A percentile compares a stretch with the other conserved stretches of the same genome.
Evolutionary conservation across 768 basidiomycete species (phyloP).

Genomic region (Tulasnella calospora): DNA sequence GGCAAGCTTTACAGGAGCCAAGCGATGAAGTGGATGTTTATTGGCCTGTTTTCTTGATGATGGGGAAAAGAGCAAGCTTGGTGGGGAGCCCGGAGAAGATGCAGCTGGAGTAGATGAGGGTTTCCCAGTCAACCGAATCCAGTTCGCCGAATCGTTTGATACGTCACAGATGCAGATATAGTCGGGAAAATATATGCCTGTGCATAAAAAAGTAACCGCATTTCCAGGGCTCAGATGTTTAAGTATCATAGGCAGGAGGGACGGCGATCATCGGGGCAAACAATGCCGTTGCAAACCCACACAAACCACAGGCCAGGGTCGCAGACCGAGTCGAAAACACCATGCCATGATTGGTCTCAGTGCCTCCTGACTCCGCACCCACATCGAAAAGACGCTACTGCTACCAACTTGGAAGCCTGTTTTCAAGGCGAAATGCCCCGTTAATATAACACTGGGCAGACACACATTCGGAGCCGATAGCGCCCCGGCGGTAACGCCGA

Average conservation of each 20-base stretch:
- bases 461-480: neutral
- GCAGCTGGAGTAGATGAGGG: neutral
- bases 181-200: neutral
- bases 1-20: constrained; percentile 24
- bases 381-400: neutral
- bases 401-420: neutral
- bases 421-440: neutral
- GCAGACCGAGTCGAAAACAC: neutral
- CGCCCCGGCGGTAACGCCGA: neutral
- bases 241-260: neutral
- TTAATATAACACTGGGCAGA: neutral
- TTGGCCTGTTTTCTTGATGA: constrained; percentile 36
- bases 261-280: neutral
- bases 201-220: neutral
- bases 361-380: neutral
- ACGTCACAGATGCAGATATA: neutral
- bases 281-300: neutral
- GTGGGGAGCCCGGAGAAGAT: neutral
- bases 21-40: constrained; percentile 32
- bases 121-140: neutral
- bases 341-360: neutral
- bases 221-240: neutral
- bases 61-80: constrained; percentile 32
- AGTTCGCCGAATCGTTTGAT: neutral
- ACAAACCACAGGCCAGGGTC: neutral